Evolutionary conservation across 345 rosid genomes (phyloP), one percentile per base, ranked within the genome.

Genomic region (Atalantia buxifolia): DNA sequence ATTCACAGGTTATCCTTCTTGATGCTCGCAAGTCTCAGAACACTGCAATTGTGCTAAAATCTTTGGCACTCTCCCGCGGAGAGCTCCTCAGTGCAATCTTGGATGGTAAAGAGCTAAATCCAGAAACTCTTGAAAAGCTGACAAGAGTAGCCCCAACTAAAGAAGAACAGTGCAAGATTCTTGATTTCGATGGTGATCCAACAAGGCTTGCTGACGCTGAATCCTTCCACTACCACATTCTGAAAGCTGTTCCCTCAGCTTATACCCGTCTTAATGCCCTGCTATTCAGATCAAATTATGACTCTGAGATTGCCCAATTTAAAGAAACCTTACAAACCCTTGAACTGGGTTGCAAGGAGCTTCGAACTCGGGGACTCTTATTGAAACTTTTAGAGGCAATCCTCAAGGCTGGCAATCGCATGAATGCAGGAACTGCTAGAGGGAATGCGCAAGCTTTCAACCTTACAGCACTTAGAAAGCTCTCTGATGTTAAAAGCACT

Each of bases 401-500:
- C 66, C 94, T 96, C 9, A 93, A 96, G 87, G 95, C 98, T 21
- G 99, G 99, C 0, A 93, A 96, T 66, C 84, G 98, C 6, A 96
- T 96, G 99, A 96, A 93, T 78, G 95, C 93, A 0, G 97, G 99
- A 62, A 96, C 98, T 25, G 79, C 93, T 14, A 76, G 99, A 82
- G 99, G 98, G 28, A 87, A 94, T 78, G 99, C 99, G 2, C 92
- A 87, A 48, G 99, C 98, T 24, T 96, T 93, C 82, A 85, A 91
- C 35, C 91, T 93, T 24, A 88, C 83, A 45, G 84, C 97, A 21
- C 90, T 96, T 18, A 82, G 85, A 72, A 96, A 96, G 77, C 93
- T 94, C 28, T 88, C 98, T 0, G 98, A 96, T 40, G 98, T 96
- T 38, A 96, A 90, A 66, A 90, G 97, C 85, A 77, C 87, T 0